These are phyloP conservation scores for Tuber melanosporum DNA, from an alignment of 495 filamentous ascomycete genomes.

Conservation along the genomic window DNA sequence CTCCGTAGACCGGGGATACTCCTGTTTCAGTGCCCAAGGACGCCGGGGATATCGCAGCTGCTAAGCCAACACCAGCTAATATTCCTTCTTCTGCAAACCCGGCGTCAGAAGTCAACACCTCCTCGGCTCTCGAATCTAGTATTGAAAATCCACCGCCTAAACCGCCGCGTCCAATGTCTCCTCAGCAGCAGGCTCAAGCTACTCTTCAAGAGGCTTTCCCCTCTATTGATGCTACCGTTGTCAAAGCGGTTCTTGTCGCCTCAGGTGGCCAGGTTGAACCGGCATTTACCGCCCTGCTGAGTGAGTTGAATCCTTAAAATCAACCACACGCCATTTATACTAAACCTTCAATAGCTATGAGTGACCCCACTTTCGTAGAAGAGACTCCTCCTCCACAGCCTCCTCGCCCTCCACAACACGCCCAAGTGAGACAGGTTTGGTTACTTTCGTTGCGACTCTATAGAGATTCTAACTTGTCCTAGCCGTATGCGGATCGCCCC, in stretches of 20 bases:
- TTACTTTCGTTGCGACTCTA: neutral
- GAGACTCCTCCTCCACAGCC: conserved; percentile 45
- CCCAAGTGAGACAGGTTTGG: conserved; percentile 14
- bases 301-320: conserved; percentile 46
- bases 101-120: neutral
- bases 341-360: conserved; percentile 60
- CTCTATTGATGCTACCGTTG: conserved; percentile 66
- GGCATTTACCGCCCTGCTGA: conserved; percentile 89
- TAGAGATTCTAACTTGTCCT: conserved; percentile 9
- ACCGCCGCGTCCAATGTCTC: conserved; percentile 76
- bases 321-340: conserved; percentile 11
- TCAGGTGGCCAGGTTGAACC: conserved; percentile 85
- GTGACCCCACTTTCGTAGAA: conserved; percentile 76
- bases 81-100: conserved; percentile 9
- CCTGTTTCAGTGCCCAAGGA: neutral
- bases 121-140: conserved; percentile 43
- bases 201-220: conserved; percentile 95
- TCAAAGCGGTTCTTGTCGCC: conserved; percentile 80
- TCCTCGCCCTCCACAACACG: conserved; percentile 16
- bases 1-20: neutral
- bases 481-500: conserved; percentile 19
- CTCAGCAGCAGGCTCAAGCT: conserved; percentile 73
- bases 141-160: conserved; percentile 65
- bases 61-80: neutral
- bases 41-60: neutral